Conservation (phyloP, 2,329 filamentous ascomycete species). For the Aspergillus ustus region DNA sequence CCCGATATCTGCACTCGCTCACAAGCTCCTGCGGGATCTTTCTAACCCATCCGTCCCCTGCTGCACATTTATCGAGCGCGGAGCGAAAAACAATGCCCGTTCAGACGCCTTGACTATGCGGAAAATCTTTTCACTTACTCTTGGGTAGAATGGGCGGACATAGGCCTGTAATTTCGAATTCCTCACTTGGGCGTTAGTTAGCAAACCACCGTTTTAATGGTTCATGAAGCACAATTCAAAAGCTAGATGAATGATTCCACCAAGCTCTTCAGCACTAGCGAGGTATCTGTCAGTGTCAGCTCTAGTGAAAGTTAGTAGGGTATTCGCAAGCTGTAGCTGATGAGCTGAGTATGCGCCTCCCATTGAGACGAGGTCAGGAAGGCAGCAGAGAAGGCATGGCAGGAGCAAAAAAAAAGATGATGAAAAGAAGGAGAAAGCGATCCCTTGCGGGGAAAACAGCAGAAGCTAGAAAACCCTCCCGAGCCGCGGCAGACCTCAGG, state of each 20-base stretch:
- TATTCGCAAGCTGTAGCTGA: too few species aligned
- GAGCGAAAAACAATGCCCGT: conserved; percentile 12
- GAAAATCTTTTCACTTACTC: conserved; percentile 3
- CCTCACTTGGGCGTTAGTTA: conserved; percentile 27
- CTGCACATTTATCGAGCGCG: conserved; percentile 10
- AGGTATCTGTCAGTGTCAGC: not conserved
- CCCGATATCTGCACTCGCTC: conserved; percentile 14
- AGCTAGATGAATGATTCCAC: conserved; percentile 32
- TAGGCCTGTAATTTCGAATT: conserved; percentile 22
- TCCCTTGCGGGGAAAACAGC: conserved; percentile 6
- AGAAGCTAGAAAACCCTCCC: conserved; percentile 2
- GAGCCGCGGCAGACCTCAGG: conserved; percentile 10
- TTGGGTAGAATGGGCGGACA: conserved; percentile 17
- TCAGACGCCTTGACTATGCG: conserved; percentile 1
- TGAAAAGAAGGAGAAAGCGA: not conserved
- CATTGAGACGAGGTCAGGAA: not conserved
- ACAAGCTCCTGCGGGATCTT: conserved; percentile 15
- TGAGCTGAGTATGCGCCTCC: not conserved
- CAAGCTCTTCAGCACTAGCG: not conserved
- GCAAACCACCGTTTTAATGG: conserved; percentile 21
- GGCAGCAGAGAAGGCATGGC: not conserved
- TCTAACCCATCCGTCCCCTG: conserved; percentile 6
- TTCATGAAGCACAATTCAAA: conserved; percentile 25
- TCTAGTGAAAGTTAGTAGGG: not conserved
- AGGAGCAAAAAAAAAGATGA: not conserved